A percentile compares a stretch with the other conserved stretches of the same genome.
phyloP scores from a whole-genome alignment of 2,329 filamentous ascomycete species.

The Diaporthe sp. region DNA sequence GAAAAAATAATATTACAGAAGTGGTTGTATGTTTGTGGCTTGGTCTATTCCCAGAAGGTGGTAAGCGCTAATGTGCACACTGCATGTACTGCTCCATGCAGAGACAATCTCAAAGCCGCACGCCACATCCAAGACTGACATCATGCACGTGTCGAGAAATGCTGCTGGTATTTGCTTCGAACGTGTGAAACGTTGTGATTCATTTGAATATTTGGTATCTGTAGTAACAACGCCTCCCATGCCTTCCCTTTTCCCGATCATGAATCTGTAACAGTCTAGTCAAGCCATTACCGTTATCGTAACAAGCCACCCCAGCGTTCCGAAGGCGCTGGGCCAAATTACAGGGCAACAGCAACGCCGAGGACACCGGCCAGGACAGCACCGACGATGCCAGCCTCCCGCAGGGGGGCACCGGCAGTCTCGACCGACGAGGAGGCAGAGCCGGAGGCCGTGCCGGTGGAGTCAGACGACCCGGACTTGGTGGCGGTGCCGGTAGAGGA shows the following conservation, averaged over 20 bases:
- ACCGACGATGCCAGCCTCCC: constrained; percentile 34
- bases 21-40: background rate
- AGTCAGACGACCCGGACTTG: constrained; percentile 22
- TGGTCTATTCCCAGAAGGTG: background rate
- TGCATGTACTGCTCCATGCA: background rate
- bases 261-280: background rate
- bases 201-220: constrained; percentile 13
- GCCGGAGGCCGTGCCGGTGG: constrained; percentile 7
- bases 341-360: constrained; percentile 37
- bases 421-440: constrained; percentile 20
- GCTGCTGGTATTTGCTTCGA: background rate
- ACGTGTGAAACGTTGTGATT: background rate
- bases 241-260: background rate
- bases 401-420: constrained; percentile 34
- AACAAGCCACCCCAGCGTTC: background rate
- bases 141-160: background rate
- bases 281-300: background rate
- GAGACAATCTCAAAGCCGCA: constrained; percentile 6
- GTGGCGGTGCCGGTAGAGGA: constrained; percentile 30
- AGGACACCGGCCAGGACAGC: constrained; percentile 39
- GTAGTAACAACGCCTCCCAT: constrained; percentile 6
- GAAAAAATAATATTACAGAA: background rate
- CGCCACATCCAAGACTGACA: background rate
- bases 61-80: constrained; percentile 1
- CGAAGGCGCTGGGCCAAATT: background rate